Evolutionary conservation across 768 basidiomycete species (phyloP).

Genomic region (Panaeolus papilionaceus): DNA sequence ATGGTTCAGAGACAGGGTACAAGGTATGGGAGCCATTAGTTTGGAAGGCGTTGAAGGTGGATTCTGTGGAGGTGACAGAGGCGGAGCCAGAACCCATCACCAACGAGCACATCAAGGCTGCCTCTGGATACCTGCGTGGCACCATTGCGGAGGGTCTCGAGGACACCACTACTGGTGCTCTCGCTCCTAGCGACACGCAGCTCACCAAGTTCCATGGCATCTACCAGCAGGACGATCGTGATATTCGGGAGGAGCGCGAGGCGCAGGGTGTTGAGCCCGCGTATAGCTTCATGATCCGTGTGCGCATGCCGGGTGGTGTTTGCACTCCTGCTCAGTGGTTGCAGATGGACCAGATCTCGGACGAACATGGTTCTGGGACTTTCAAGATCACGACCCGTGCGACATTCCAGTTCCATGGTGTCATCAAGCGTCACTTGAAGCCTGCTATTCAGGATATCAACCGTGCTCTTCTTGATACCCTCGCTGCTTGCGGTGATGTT

Average conservation of each 20-base stretch:
- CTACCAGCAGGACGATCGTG: conserved; percentile 97
- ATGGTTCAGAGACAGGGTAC: conserved; percentile 96
- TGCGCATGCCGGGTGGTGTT: conserved; percentile 95
- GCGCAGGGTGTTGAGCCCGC: conserved; percentile 94
- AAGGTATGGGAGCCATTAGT: conserved; percentile 92
- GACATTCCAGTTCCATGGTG: conserved; percentile 99
- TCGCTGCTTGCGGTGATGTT: conserved; percentile 98
- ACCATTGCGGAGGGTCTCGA: conserved; percentile 92
- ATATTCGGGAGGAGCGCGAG: conserved; percentile 96
- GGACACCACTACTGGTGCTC: conserved; percentile 88
- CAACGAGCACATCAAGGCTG: conserved; percentile 99
- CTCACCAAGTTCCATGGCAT: conserved; percentile 98
- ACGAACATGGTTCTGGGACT: conserved; percentile 91
- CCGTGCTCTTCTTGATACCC: conserved; percentile 86
- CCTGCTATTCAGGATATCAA: conserved; percentile 97
- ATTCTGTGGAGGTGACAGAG: conserved; percentile 85
- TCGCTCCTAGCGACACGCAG: conserved; percentile 90
- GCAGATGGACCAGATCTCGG: conserved; percentile 94
- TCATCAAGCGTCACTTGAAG: conserved; percentile 96
- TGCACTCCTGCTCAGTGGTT: conserved; percentile 94
- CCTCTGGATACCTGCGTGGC: conserved; percentile 90
- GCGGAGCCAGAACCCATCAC: conserved; percentile 97
- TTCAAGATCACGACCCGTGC: conserved; percentile 98
- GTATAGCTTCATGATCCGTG: conserved; percentile 98
- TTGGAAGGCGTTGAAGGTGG: conserved; percentile 96